Base-by-base conservation (phyloP, 1,284 basidiomycete species). In the Vanrija pseudolonga region DNA sequence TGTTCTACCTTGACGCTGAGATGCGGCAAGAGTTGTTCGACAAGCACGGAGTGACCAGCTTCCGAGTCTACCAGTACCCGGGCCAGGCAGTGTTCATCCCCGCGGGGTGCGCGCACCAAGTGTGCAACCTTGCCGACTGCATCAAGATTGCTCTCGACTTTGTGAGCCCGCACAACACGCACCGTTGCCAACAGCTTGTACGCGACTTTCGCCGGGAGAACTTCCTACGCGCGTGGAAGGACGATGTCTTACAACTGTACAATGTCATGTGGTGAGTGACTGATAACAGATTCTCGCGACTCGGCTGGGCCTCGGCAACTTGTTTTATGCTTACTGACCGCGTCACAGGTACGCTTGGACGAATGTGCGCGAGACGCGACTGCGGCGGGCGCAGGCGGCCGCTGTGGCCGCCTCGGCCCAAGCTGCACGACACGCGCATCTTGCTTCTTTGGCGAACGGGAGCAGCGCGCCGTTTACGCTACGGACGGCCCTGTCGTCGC, bases 91-190 rank as follows among this genome's bases (percentile, higher is more conserved):
- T 98, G 12, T 94, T 97, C 72, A 92, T 98, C 62, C 93, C 93
- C 3, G 93, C 93, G 2, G 93, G 94, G 32, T 96, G 90, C 73
- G 92, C 93, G 0, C 91, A 96, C 76, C 90, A 94, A 81, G 90
- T 90, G 48, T 69, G 84, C 53, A 77, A 74, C 59, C 77, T 94
- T 32, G 81, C 90, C 12, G 91, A 96, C 72, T 95, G 90, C 71
- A 87, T 97, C 79, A 97, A 97, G 78, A 89, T 96, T 45, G 93
- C 94, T n/a, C 82, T 89, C 61, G 93, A 98, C 77, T 98, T 94
- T 76, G 90, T 97, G 60, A 90, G 88, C 76, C 87, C 90, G 15
- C 89, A 97, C 77, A 96, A 95, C 69, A 85, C 96, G 37, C 80
- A 79, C 50, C 82, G 89, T 20, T 95, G 90, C 75, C 89, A 90